These are phyloP conservation scores for Clathrospora elynae DNA, from an alignment of 2,329 filamentous ascomycete genomes.

Conservation along the genomic window DNA sequence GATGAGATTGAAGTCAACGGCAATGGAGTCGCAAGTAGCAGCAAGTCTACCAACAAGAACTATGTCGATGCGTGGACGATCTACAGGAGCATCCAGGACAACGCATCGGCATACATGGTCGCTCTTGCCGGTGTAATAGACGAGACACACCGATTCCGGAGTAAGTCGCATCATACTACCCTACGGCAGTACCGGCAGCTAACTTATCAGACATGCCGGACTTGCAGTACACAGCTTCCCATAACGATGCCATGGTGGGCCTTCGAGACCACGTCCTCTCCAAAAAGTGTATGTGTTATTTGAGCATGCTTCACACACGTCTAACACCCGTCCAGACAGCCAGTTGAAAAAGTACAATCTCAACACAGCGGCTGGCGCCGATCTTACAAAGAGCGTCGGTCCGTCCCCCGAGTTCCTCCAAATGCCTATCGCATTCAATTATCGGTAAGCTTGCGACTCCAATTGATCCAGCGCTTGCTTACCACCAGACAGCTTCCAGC, in stretches of 20 bases:
- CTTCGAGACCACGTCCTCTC: conserved; percentile 74
- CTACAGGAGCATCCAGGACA: conserved; percentile 71
- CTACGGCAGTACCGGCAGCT: conserved; percentile 11
- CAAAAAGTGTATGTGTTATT: conserved; percentile 65
- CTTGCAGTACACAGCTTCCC: conserved; percentile 77
- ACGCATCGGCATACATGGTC: conserved; percentile 67
- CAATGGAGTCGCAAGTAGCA: not conserved
- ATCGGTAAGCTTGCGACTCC: conserved; percentile 47
- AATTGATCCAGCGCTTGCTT: not conserved
- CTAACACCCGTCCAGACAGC: conserved; percentile 50
- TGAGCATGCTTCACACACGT: not conserved
- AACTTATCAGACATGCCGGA: conserved; percentile 69
- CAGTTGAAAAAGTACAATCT: conserved; percentile 67
- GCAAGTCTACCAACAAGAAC: conserved; percentile 2
- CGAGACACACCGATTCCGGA: conserved; percentile 84
- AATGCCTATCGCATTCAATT: conserved; percentile 72
- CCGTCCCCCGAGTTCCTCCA: conserved; percentile 80
- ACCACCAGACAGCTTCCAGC: conserved; percentile 67
- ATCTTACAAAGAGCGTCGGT: conserved; percentile 71
- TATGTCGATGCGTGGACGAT: conserved; percentile 51
- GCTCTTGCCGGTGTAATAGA: conserved; percentile 74
- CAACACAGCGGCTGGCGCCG: conserved; percentile 52
- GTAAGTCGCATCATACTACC: conserved; percentile 45
- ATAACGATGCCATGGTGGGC: conserved; percentile 70
- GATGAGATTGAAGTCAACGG: conserved; percentile 35